A percentile compares a stretch with the other conserved stretches of the same genome.
phyloP scores from a whole-genome alignment of 164 flowering plant species.

The Berberis thunbergii region DNA sequence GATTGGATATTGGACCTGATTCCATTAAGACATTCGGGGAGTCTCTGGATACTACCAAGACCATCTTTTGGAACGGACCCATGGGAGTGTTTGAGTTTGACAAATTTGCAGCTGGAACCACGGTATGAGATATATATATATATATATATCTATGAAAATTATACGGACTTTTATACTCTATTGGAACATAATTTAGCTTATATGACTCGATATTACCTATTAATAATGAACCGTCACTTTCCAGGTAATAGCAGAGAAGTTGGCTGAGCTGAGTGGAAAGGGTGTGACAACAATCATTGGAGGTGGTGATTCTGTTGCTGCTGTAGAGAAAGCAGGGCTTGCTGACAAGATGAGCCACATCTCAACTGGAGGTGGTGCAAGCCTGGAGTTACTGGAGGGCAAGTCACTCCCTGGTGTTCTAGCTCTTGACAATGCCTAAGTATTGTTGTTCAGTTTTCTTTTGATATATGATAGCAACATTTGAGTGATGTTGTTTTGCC shows the following conservation, averaged over 20 bases:
- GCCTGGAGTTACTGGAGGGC: conserved; percentile 50
- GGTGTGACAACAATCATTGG: conserved; percentile 56
- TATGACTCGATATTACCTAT: too few relatives aligned
- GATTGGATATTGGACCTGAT: conserved; percentile 77
- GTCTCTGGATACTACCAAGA: conserved; percentile 53
- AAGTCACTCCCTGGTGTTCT: conserved; percentile 53
- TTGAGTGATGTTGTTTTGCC: too few relatives aligned
- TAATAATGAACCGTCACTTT: background rate
- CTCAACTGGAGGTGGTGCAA: conserved; percentile 55
- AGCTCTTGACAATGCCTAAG: conserved; percentile 36
- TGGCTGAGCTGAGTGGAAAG: conserved; percentile 43
- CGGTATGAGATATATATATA: conserved; percentile 29
- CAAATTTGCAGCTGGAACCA: conserved; percentile 78
- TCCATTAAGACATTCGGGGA: conserved; percentile 54
- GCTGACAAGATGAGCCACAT: conserved; percentile 59
- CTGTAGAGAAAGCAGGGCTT: conserved; percentile 49
- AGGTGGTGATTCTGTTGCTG: conserved; percentile 63
- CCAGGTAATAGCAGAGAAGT: conserved; percentile 42
- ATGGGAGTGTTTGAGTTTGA: conserved; percentile 93
- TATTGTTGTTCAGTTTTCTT: too few relatives aligned
- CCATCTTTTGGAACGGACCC: conserved; percentile 85
- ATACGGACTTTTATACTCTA: too few relatives aligned
- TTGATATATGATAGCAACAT: too few relatives aligned
- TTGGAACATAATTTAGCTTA: too few relatives aligned
- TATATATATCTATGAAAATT: background rate